Conservation (phyloP, 2,329 filamentous ascomycete genomes). For the Botryosphaeria dothidea region DNA sequence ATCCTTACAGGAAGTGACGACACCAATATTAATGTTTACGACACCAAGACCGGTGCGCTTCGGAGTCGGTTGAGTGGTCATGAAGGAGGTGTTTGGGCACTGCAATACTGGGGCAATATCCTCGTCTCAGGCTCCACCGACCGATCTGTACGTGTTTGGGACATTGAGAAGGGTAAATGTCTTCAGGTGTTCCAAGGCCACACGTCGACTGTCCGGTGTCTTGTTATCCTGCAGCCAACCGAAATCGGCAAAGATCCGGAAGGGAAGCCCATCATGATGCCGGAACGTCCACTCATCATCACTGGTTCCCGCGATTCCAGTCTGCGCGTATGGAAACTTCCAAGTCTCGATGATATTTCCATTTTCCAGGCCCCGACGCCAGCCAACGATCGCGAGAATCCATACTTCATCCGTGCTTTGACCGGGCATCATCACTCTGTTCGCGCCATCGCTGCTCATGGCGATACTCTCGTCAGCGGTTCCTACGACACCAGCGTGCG, state of each 20-base stretch:
- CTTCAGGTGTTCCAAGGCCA: conserved; percentile 97
- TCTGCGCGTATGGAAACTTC: conserved; percentile 90
- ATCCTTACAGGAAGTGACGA: conserved; percentile 98
- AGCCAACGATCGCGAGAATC: conserved; percentile 76
- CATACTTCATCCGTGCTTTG: conserved; percentile 88
- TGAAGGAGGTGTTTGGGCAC: conserved; percentile 95
- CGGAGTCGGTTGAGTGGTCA: conserved; percentile 85
- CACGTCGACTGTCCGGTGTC: conserved; percentile 92
- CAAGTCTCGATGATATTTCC: conserved; percentile 72
- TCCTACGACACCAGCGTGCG: conserved; percentile 88
- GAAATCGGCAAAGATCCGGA: conserved; percentile 71
- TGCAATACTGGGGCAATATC: conserved; percentile 94
- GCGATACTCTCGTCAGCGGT: conserved; percentile 93
- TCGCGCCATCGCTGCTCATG: conserved; percentile 90
- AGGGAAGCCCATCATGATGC: conserved; percentile 81
- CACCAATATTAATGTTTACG: conserved; percentile 96
- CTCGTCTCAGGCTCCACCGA: conserved; percentile 96
- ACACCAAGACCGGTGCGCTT: conserved; percentile 89
- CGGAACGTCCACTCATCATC: conserved; percentile 92
- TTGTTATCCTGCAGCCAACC: conserved; percentile 90
- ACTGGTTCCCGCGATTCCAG: conserved; percentile 95
- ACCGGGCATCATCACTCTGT: conserved; percentile 90
- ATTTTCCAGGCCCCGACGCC: conserved; percentile 80
- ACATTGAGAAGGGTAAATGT: conserved; percentile 89
- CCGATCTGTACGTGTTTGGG: conserved; percentile 98